Conservation (phyloP, 495 filamentous ascomycete species). For the Neurospora discreta region DNA sequence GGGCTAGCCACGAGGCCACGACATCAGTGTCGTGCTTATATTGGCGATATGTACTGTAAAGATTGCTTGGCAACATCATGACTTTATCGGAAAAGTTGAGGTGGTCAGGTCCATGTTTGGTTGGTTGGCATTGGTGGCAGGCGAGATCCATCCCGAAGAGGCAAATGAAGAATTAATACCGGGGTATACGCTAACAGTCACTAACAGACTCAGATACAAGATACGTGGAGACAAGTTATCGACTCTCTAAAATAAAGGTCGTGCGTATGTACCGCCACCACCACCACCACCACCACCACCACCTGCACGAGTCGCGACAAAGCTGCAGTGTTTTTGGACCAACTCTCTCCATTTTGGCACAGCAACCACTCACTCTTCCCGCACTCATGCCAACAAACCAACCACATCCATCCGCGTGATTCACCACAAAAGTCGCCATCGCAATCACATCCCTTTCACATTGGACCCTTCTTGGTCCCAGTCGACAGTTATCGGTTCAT, state of each 20-base stretch:
- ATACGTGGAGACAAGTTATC: background rate
- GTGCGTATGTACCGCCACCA: background rate
- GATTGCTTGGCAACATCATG: background rate
- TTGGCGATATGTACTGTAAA: background rate
- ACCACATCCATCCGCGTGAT: background rate
- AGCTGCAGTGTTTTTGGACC: background rate
- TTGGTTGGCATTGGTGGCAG: background rate
- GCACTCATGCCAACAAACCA: background rate
- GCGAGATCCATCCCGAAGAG: background rate
- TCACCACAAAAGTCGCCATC: background rate
- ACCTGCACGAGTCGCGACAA: background rate
- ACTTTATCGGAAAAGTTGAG: background rate
- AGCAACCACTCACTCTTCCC: background rate
- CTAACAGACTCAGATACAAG: background rate
- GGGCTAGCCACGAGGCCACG: background rate
- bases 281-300: background rate
- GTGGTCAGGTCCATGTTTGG: background rate
- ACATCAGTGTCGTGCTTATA: background rate
- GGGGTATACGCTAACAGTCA: background rate
- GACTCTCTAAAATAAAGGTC: background rate
- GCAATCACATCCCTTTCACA: background rate
- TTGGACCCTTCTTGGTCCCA: slow-evolving; percentile 31
- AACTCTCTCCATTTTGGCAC: background rate
- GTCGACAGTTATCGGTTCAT: slow-evolving; percentile 39
- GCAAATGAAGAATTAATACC: background rate